Conservation (phyloP, 1,284 basidiomycete species). For the Somion occarium region DNA sequence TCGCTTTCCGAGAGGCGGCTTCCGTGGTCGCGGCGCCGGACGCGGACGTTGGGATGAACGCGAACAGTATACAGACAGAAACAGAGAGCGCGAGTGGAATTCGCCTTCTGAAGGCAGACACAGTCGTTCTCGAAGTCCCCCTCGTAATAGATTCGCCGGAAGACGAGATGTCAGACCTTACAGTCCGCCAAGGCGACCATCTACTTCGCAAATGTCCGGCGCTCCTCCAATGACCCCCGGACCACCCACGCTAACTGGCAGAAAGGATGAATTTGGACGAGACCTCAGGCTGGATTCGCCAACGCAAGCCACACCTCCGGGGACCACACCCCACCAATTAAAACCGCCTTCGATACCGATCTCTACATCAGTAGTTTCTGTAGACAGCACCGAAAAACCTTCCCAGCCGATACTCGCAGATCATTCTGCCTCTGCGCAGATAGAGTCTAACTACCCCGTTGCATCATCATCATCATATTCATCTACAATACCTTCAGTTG, state of each 20-base stretch:
- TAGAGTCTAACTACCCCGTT: conserved; percentile 2
- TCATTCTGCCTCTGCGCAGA: neutral
- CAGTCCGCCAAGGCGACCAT: conserved; percentile 49
- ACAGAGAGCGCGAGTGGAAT: conserved; percentile 38
- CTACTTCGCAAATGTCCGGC: conserved; percentile 20
- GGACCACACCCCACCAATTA: conserved; percentile 7
- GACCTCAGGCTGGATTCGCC: conserved; percentile 54
- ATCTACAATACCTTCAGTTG: neutral
- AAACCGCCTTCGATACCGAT: conserved; percentile 7
- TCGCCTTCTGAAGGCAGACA: conserved; percentile 38
- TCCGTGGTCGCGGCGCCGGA: conserved; percentile 40
- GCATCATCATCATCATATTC: conserved; percentile 9
- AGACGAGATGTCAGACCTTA: conserved; percentile 45
- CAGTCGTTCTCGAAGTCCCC: conserved; percentile 71
- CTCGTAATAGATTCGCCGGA: conserved; percentile 40
- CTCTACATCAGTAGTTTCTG: conserved; percentile 6
- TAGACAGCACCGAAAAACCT: conserved; percentile 2
- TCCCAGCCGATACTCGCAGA: neutral
- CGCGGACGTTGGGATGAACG: conserved; percentile 40
- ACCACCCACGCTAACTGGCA: conserved; percentile 22
- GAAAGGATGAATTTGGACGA: conserved; percentile 78
- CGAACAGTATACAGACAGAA: conserved; percentile 40
- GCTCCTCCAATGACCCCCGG: conserved; percentile 8
- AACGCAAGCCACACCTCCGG: conserved; percentile 21
- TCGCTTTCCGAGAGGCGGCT: conserved; percentile 37